Evolutionary conservation across 345 rosid genomes (phyloP).

Genomic region (Hibiscus syriacus): DNA sequence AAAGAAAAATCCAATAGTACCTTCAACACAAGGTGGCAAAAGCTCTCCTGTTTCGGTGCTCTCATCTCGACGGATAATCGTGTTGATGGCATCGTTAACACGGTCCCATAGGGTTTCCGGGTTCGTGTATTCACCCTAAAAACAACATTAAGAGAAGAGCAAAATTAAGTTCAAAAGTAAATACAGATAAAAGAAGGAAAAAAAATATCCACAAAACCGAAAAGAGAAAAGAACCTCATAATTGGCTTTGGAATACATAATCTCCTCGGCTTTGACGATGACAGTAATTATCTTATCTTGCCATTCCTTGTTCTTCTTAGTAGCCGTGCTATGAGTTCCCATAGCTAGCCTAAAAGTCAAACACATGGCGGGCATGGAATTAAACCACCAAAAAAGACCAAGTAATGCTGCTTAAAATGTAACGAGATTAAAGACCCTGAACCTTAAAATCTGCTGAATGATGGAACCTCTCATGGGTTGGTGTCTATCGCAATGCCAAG

Average conservation of each 20-base stretch:
- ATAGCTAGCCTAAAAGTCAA: slow-evolving; percentile 56
- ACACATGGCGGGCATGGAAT: slow-evolving; percentile 18
- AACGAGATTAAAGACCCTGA: slow-evolving; percentile 19
- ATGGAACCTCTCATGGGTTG: slow-evolving; percentile 82
- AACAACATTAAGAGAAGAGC: slow-evolving; percentile 9
- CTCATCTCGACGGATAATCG: slow-evolving; percentile 86
- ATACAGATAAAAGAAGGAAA: too few species aligned
- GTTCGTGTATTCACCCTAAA: slow-evolving; percentile 71
- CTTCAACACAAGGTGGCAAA: slow-evolving; percentile 98
- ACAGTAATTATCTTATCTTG: slow-evolving; percentile 81
- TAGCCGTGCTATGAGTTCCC: slow-evolving; percentile 48
- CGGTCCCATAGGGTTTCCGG: slow-evolving; percentile 82
- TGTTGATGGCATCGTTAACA: slow-evolving; percentile 83
- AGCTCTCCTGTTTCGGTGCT: slow-evolving; percentile 72
- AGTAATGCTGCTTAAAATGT: slow-evolving; percentile 1
- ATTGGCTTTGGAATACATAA: slow-evolving; percentile 95
- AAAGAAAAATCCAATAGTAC: slow-evolving; percentile 38
- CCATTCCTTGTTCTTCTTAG: slow-evolving; percentile 90
- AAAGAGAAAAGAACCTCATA: slow-evolving; percentile 60
- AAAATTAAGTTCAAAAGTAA: slow-evolving; percentile 2
- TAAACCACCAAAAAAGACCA: not conserved
- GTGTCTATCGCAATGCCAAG: slow-evolving; percentile 98
- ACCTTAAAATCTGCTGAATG: slow-evolving; percentile 94
- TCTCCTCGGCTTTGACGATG: slow-evolving; percentile 83
- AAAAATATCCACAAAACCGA: slow-evolving; percentile 11